Conservation (phyloP, 768 basidiomycete genomes). For the Trichaptum fuscoviolaceum region DNA sequence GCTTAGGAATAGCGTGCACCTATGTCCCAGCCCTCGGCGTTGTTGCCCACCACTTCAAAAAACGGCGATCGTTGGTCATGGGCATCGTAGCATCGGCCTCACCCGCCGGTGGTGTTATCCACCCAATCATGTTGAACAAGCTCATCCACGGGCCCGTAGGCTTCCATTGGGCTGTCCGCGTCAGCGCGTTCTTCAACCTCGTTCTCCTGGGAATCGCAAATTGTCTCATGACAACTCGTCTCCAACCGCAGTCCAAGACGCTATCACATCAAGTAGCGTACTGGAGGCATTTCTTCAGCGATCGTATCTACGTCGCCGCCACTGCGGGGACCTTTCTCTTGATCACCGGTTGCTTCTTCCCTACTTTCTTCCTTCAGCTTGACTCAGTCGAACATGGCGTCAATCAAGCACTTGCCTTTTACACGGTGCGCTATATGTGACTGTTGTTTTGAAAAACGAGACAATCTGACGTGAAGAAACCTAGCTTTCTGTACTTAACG, state of each 20-base stretch:
- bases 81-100: slow-evolving; percentile 23
- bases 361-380: neutral
- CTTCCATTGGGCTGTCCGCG: slow-evolving; percentile 16
- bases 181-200: slow-evolving; percentile 14
- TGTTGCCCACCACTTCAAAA: slow-evolving; percentile 22
- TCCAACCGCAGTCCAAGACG: slow-evolving; percentile 10
- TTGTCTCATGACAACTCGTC: slow-evolving; percentile 15
- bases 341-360: neutral
- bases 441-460: too few species aligned
- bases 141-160: slow-evolving; percentile 19
- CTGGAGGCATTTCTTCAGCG: slow-evolving; percentile 8
- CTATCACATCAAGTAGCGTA: neutral
- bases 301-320: slow-evolving; percentile 9
- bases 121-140: slow-evolving; percentile 22
- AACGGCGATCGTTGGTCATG: slow-evolving; percentile 19
- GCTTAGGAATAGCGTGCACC: slow-evolving; percentile 32
- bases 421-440: neutral
- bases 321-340: slow-evolving; percentile 8
- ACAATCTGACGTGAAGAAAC: neutral
- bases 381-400: neutral
- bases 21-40: slow-evolving; percentile 22
- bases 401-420: neutral
- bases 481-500: slow-evolving; percentile 34
- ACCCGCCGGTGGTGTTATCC: slow-evolving; percentile 24
- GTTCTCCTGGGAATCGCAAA: slow-evolving; percentile 19